A percentile compares a stretch with the other conserved stretches of the same genome.
These are phyloP conservation scores for Lentinus polychrous DNA, from an alignment of 1,284 basidiomycete species.

Conservation along the genomic window DNA sequence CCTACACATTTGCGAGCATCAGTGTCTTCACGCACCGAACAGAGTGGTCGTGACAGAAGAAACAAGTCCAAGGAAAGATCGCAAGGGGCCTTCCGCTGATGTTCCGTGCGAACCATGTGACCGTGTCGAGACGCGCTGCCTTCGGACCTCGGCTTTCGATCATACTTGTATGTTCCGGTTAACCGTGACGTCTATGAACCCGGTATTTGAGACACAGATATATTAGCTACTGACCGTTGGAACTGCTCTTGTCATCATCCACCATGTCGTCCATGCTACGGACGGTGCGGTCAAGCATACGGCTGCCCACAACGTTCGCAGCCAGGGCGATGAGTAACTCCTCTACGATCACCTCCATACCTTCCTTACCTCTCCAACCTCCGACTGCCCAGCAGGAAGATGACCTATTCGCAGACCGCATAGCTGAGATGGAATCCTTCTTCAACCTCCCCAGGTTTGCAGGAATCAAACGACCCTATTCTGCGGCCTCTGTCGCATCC, in stretches of 20 bases:
- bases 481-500: conserved; percentile 70
- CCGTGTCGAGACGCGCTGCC: no score
- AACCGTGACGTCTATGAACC: no score
- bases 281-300: conserved; percentile 1
- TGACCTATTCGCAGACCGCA: conserved; percentile 57
- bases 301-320: background rate
- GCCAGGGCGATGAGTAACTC: conserved; percentile 3
- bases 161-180: no score
- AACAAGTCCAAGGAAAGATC: no score
- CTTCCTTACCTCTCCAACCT: conserved; percentile 49
- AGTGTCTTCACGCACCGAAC: no score
- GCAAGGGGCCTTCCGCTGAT: no score
- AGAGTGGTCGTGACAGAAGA: no score
- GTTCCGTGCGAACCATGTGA: no score
- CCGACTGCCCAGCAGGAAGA: conserved; percentile 62
- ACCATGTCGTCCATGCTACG: conserved; percentile 6
- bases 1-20: no score
- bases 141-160: no score
- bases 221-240: no score
- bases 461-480: conserved; percentile 72
- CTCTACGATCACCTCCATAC: conserved; percentile 6
- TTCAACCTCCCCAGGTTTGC: conserved; percentile 73
- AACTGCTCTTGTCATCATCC: background rate
- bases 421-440: conserved; percentile 63
- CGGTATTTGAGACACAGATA: no score